Percentiles rank a stretch among this genome's conserved stretches.
Evolutionary conservation across 345 rosid genomes (phyloP).

Genomic region (Cardiospermum halicacabum): DNA sequence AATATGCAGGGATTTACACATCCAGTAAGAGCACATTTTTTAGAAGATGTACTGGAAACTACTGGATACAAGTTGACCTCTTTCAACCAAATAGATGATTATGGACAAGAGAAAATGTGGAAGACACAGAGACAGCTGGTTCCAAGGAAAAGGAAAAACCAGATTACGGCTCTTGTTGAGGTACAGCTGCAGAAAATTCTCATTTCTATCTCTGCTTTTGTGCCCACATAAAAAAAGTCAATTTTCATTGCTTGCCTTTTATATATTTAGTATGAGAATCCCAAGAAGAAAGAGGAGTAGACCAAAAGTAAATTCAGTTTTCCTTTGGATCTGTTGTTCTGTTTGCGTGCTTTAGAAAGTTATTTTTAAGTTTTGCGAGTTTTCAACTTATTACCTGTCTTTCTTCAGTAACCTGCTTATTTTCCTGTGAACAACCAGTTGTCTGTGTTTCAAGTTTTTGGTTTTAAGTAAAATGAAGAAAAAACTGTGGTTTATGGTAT

Average conservation of each 20-base stretch:
- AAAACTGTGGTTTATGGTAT: background rate
- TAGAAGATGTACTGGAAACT: slow-evolving; percentile 85
- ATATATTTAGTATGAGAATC: background rate
- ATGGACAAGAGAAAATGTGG: slow-evolving; percentile 98
- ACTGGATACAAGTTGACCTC: slow-evolving; percentile 88
- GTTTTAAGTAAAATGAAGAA: background rate
- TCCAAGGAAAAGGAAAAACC: slow-evolving; percentile 89
- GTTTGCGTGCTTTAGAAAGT: too few relatives aligned
- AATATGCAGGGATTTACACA: slow-evolving; percentile 78
- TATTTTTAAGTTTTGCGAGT: too few relatives aligned
- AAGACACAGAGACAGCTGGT: slow-evolving; percentile 85
- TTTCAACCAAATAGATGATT: slow-evolving; percentile 95
- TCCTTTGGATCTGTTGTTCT: too few relatives aligned
- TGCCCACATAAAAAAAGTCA: slow-evolving; percentile 5
- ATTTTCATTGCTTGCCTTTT: background rate
- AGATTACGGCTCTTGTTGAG: slow-evolving; percentile 92
- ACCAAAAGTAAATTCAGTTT: too few relatives aligned
- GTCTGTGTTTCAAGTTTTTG: background rate
- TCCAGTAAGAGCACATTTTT: slow-evolving; percentile 77
- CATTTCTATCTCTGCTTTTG: background rate
- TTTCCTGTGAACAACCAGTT: background rate
- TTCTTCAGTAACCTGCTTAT: background rate
- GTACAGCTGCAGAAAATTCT: slow-evolving; percentile 30
- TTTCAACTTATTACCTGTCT: too few relatives aligned
- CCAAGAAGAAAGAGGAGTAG: too few relatives aligned